Evolutionary conservation across 306 rosid species (phyloP).

Genomic region (Quercus gilva): DNA sequence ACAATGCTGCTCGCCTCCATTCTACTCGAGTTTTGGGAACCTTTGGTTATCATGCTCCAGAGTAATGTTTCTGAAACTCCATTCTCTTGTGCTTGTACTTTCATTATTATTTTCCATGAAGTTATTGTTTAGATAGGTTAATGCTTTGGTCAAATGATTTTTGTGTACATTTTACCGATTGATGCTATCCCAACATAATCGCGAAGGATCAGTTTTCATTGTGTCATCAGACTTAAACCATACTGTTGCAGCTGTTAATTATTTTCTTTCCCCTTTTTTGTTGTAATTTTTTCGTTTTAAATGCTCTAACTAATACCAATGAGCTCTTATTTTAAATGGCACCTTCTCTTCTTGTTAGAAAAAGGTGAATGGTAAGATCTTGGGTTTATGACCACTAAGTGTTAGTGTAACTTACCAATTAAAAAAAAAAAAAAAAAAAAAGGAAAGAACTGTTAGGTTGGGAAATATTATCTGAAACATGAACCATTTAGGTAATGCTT

Average conservation of each 20-base stretch:
- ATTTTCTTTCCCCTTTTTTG: not conserved
- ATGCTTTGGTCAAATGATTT: not conserved
- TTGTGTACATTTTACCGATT: not conserved
- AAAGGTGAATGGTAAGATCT: too few species aligned
- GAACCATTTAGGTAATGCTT: not conserved
- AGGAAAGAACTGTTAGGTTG: not conserved
- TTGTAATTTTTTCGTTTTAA: not conserved
- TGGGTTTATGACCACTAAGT: too few species aligned
- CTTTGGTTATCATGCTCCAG: conserved; percentile 80
- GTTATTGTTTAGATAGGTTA: not conserved
- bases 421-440: too few species aligned
- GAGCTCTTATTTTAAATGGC: too few species aligned
- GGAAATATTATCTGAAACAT: not conserved
- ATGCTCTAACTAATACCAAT: not conserved
- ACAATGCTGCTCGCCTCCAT: conserved; percentile 84
- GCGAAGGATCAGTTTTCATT: not conserved
- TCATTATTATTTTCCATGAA: not conserved
- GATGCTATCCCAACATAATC: conserved; percentile 2
- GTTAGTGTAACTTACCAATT: too few species aligned
- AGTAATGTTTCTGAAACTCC: conserved; percentile 38
- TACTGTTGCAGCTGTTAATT: not conserved
- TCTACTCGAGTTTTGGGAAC: conserved; percentile 76
- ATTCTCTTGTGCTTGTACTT: not conserved
- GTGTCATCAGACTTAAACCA: not conserved
- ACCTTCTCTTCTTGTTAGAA: too few species aligned